Conservation (phyloP, 2,329 filamentous ascomycete genomes). For the Tolypocladium pustulatum region DNA sequence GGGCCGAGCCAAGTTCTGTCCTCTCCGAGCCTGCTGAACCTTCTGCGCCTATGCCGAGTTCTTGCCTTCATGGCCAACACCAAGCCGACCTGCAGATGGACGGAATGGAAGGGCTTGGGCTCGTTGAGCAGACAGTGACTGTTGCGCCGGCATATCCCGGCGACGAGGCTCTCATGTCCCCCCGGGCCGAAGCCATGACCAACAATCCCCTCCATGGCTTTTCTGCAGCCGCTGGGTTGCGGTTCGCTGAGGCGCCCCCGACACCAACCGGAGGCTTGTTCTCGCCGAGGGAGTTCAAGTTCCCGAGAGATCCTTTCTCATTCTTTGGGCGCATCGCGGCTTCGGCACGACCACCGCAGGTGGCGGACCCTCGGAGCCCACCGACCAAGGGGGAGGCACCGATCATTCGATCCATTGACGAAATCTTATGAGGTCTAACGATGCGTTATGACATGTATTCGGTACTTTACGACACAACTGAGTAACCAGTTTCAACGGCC, state of each 20-base stretch:
- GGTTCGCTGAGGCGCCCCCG: constrained; percentile 40
- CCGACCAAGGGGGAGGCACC: constrained; percentile 64
- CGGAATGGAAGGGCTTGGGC: constrained; percentile 7
- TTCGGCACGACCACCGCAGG: constrained; percentile 39
- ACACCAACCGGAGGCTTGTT: constrained; percentile 42
- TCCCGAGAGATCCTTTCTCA: constrained; percentile 42
- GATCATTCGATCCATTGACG: constrained; percentile 69
- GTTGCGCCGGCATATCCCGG: constrained; percentile 24
- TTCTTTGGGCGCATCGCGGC: constrained; percentile 34
- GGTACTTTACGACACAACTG: neutral
- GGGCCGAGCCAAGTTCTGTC: constrained; percentile 5
- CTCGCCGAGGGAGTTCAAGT: constrained; percentile 40
- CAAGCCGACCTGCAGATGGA: neutral
- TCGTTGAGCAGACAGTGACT: constrained; percentile 23
- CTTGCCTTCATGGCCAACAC: neutral
- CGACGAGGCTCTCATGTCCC: constrained; percentile 55
- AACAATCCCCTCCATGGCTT: constrained; percentile 49
- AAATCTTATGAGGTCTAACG: constrained; percentile 47
- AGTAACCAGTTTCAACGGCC: no score
- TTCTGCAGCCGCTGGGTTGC: constrained; percentile 35
- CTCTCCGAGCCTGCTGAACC: constrained; percentile 21
- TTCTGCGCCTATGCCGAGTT: neutral
- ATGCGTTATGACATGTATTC: neutral
- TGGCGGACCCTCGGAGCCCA: constrained; percentile 61
- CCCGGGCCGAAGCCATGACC: constrained; percentile 63